phyloP scores from a whole-genome alignment of 2,329 filamentous ascomycete species.

The Beauveria varroae region DNA sequence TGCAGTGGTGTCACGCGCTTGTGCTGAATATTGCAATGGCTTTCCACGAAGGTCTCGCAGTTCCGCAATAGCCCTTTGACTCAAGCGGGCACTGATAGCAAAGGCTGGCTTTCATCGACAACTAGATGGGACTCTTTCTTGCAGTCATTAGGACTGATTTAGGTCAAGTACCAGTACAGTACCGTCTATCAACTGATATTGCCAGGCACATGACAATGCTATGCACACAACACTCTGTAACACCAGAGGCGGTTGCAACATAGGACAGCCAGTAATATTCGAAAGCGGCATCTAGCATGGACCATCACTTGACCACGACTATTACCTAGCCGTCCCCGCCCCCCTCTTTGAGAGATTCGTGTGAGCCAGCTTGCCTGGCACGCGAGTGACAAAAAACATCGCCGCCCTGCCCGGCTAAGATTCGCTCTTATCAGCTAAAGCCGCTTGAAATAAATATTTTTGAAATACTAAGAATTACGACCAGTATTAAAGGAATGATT shows the following conservation, averaged over 20 bases:
- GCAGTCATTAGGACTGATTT: not conserved
- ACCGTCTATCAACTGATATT: not conserved
- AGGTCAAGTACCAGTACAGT: not conserved
- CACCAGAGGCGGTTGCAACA: not conserved
- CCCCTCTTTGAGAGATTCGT: too few species aligned
- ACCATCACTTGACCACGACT: not conserved
- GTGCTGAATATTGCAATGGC: not conserved
- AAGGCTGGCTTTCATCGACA: not conserved
- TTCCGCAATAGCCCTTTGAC: not conserved
- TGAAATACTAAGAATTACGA: too few species aligned
- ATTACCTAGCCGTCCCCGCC: too few species aligned
- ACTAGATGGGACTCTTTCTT: not conserved
- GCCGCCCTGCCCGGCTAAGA: too few species aligned
- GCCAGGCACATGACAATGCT: slow-evolving; percentile 4
- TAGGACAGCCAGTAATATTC: not conserved
- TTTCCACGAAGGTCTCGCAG: not conserved
- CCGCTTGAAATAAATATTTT: too few species aligned
- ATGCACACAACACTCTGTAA: not conserved
- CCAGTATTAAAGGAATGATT: too few species aligned
- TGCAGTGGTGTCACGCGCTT: not conserved
- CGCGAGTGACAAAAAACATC: too few species aligned
- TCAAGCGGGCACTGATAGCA: not conserved
- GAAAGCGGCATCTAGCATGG: not conserved
- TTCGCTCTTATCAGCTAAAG: too few species aligned
- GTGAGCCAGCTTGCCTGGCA: too few species aligned